A percentile compares a stretch with the other conserved stretches of the same genome.
phyloP scores from a whole-genome alignment of 805 yeast species.

The Torulaspora delbrueckii region DNA sequence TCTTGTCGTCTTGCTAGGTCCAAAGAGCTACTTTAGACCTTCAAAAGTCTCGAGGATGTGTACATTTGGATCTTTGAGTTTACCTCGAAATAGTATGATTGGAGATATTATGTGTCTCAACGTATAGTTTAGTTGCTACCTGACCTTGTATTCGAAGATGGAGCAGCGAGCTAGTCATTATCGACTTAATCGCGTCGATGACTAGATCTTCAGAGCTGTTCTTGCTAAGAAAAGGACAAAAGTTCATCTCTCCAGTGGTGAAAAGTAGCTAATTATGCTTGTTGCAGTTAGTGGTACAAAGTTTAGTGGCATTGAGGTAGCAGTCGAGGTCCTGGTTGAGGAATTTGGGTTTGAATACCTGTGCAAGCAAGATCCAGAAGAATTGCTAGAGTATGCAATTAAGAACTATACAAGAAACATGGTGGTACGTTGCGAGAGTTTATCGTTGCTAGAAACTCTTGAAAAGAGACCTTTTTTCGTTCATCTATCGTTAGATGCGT shows the following conservation, averaged over 20 bases:
- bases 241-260: not conserved
- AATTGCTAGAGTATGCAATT: constrained; percentile 58
- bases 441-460: constrained; percentile 43
- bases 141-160: not conserved
- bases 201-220: not conserved
- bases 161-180: not conserved
- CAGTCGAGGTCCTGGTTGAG: constrained; percentile 17
- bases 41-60: too few relatives aligned
- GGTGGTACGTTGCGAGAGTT: constrained; percentile 48
- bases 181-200: not conserved
- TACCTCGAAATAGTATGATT: too few relatives aligned
- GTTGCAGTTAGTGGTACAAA: constrained; percentile 30
- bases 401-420: constrained; percentile 57
- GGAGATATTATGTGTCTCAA: too few relatives aligned
- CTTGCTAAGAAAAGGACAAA: not conserved
- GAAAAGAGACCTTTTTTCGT: constrained; percentile 77
- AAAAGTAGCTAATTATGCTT: constrained; percentile 16
- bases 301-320: constrained; percentile 23
- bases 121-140: not conserved
- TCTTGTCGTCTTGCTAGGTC: not conserved
- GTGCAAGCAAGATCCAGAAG: constrained; percentile 25
- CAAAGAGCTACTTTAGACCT: too few relatives aligned
- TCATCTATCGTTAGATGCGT: constrained; percentile 74
- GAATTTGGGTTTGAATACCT: constrained; percentile 20
- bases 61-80: too few relatives aligned